Evolutionary conservation across 176 grass and related monocot genomes (phyloP).

Genomic region (Panicum miliaceum): DNA sequence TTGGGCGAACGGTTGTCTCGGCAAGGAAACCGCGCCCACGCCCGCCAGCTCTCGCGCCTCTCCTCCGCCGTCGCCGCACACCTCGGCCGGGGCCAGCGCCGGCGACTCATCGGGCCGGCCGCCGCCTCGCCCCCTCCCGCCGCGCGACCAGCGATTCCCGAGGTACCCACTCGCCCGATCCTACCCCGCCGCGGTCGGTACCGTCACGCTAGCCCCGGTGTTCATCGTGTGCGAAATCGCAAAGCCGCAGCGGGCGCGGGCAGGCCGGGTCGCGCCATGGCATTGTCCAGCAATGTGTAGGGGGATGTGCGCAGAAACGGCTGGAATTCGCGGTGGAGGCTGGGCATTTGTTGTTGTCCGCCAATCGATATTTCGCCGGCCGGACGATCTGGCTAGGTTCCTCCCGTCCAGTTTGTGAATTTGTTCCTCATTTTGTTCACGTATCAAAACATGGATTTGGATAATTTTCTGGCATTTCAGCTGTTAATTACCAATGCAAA

Average conservation of each 20-base stretch:
- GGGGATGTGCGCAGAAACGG: background rate
- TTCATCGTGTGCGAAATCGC: background rate
- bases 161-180: background rate
- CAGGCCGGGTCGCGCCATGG: background rate
- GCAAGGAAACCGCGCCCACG: slow-evolving; percentile 27
- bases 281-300: background rate
- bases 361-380: background rate
- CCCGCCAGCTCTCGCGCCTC: background rate
- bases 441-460: background rate
- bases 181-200: background rate
- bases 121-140: background rate
- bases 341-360: background rate
- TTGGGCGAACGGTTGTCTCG: slow-evolving; percentile 30
- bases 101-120: background rate
- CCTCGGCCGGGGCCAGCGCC: background rate
- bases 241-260: background rate
- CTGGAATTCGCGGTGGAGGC: background rate
- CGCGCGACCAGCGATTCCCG: background rate
- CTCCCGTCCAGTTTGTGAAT: background rate
- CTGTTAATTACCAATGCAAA: background rate
- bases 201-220: background rate
- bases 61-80: background rate
- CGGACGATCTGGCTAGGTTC: background rate
- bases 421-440: background rate
- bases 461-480: background rate